These are phyloP conservation scores for Thielaviopsis ethacetica DNA, from an alignment of 2,329 filamentous ascomycete species.

Conservation along the genomic window DNA sequence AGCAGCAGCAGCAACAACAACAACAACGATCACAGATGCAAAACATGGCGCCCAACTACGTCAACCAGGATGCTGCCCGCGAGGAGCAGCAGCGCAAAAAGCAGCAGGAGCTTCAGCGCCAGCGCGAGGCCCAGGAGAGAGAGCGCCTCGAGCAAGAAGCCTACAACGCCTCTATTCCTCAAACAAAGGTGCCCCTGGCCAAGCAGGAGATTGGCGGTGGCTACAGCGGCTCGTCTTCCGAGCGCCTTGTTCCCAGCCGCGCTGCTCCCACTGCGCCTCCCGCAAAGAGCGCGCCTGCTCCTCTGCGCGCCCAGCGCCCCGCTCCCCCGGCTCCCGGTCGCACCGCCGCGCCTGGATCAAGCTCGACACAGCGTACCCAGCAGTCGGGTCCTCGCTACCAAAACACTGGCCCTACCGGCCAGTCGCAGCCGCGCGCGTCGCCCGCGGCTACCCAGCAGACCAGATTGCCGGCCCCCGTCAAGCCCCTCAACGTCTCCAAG, in stretches of 20 bases:
- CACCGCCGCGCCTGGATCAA: background rate
- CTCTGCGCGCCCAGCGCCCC: conserved; percentile 55
- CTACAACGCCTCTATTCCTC: conserved; percentile 79
- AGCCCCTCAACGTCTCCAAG: conserved; percentile 66
- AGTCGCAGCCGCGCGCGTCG: conserved; percentile 21
- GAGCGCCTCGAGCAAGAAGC: conserved; percentile 63
- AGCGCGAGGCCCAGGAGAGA: conserved; percentile 46
- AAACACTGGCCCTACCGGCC: conserved; percentile 23
- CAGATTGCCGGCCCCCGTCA: conserved; percentile 47
- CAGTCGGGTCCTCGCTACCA: conserved; percentile 38
- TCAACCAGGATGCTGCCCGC: conserved; percentile 31
- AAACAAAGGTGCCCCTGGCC: conserved; percentile 62
- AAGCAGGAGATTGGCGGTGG: conserved; percentile 74
- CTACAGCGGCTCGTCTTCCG: conserved; percentile 26
- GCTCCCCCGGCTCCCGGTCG: conserved; percentile 51
- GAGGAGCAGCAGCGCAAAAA: conserved; percentile 46
- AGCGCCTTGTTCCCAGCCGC: conserved; percentile 72
- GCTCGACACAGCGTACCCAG: conserved; percentile 6
- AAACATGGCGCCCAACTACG: conserved; percentile 37
- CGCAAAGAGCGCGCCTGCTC: conserved; percentile 33
- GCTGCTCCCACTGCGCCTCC: conserved; percentile 64
- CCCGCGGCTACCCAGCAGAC: conserved; percentile 28
- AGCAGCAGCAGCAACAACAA: conserved; percentile 19
- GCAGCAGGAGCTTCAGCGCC: conserved; percentile 42
- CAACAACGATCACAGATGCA: conserved; percentile 43